Base-by-base conservation (phyloP, 2,329 filamentous ascomycete species). In the Paraconiothyrium brasiliense region DNA sequence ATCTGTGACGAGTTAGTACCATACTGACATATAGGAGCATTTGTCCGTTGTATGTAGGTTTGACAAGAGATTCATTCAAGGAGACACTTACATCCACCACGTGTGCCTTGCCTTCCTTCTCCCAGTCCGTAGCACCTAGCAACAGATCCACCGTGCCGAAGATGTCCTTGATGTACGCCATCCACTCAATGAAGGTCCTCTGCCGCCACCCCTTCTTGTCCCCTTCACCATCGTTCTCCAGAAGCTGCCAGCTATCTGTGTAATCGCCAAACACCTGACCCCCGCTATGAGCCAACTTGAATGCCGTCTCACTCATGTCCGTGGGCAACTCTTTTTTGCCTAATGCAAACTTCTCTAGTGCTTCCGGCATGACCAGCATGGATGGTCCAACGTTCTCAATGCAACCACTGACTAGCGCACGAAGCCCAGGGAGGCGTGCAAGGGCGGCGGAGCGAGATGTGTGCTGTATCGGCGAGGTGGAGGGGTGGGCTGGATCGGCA, bases 101-200 rank as follows among this genome's bases (percentile, higher is more conserved):
- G 0, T 63, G 70, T 8, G 63, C 67, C 3, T 71, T 56, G 0
- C 74, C 74, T 0, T 62, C 64, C 3, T 62, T 64, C 20, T 68
- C 62, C 74, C 74, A 76, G 43, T 76, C 73, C 22, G 68, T 47
- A 1, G 69, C 67, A 2, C 73, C 63, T 9, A 72, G 61, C 3
- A 76, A 62, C 10, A 76, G 65, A 8, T 63, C 60, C 32, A 75
- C 69, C 0, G 71, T 71, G 2, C 67, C 64, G 50, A 77, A 76
- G 16, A 76, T 62, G 10, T 76, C 75, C 54, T 76, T 75, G 34
- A 76, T 66, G 48, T 75, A 77, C 27, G 61, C 62, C 76, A 78
- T 78, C 51, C 73, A 77, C 48, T 66, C 69, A 39, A 70, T 70
- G 58, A 75, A 78, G 20, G 71, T 74, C 47, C 69, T 61, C 61